phyloP scores from a whole-genome alignment of 2,329 filamentous ascomycete genomes.

The Sporothrix sp. region DNA sequence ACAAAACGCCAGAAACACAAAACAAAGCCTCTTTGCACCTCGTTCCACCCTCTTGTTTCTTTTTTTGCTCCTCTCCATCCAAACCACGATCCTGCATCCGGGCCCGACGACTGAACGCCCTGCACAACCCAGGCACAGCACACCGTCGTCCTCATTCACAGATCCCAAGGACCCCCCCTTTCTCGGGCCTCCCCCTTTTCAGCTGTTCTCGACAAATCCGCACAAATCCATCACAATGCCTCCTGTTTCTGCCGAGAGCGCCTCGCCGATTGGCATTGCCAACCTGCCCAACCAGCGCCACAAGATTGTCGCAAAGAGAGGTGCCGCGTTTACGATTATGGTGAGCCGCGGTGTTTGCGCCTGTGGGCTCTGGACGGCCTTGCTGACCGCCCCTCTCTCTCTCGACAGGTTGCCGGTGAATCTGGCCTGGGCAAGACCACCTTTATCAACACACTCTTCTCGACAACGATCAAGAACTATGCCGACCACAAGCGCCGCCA shows the following conservation, averaged over 20 bases:
- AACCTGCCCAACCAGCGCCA: constrained; percentile 65
- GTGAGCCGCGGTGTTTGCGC: no score
- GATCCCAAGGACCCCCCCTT: background rate
- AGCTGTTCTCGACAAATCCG: constrained; percentile 6
- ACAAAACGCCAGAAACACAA: constrained; percentile 15
- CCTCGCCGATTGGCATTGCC: constrained; percentile 63
- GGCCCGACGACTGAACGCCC: background rate
- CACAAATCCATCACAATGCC: constrained; percentile 37
- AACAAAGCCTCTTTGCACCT: constrained; percentile 11
- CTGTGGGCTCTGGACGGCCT: no score
- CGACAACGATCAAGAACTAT: constrained; percentile 99
- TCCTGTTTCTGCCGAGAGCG: constrained; percentile 47
- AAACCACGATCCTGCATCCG: constrained; percentile 1
- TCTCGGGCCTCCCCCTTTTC: background rate
- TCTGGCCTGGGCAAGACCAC: constrained; percentile 98
- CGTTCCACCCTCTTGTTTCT: background rate
- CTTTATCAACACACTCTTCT: constrained; percentile 99
- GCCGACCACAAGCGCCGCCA: constrained; percentile 99
- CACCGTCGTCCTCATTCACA: no score
- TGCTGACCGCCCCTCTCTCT: constrained; percentile 7
- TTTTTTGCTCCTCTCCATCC: constrained; percentile 1
- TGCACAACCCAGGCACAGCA: background rate
- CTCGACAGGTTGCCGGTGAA: constrained; percentile 83
- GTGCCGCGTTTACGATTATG: constrained; percentile 99
- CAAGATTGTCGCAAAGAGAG: constrained; percentile 71